Conservation (phyloP, 2,329 filamentous ascomycete species). For the Eutypella sp. region DNA sequence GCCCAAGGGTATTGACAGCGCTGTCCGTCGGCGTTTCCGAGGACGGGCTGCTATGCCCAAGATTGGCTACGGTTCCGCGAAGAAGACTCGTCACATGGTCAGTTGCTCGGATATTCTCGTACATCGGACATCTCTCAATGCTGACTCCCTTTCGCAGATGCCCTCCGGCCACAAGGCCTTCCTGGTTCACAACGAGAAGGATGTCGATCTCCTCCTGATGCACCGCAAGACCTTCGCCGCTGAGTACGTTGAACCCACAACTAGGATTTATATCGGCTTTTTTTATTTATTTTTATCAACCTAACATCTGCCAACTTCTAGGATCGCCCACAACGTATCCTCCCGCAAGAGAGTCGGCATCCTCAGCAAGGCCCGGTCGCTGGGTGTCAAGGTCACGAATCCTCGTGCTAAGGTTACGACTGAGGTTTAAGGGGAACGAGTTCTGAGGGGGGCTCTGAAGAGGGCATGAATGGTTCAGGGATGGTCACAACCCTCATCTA, state of each 20-base stretch:
- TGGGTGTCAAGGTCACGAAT: conserved; percentile 99
- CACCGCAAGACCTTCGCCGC: conserved; percentile 99
- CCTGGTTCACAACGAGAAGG: conserved; percentile 94
- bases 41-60: conserved; percentile 93
- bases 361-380: conserved; percentile 92
- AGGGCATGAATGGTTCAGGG: not conserved
- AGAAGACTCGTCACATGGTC: conserved; percentile 92
- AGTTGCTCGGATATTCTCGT: too few species aligned
- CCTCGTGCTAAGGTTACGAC: conserved; percentile 98
- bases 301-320: conserved; percentile 34
- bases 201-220: conserved; percentile 98
- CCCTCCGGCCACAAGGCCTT: conserved; percentile 99
- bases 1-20: conserved; percentile 99
- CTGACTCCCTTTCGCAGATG: conserved; percentile 43
- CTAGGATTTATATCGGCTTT: not conserved
- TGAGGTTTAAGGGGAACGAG: conserved; percentile 68
- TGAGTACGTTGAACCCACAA: conserved; percentile 73
- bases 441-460: conserved; percentile 45
- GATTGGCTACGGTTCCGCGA: conserved; percentile 99
- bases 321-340: conserved; percentile 97
- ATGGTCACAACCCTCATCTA: not conserved
- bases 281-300: conserved; percentile 33
- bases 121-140: not conserved
- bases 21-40: conserved; percentile 95
- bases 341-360: conserved; percentile 99